phyloP scores from a whole-genome alignment of 2,329 filamentous ascomycete genomes.

The Exophiala bonariae region DNA sequence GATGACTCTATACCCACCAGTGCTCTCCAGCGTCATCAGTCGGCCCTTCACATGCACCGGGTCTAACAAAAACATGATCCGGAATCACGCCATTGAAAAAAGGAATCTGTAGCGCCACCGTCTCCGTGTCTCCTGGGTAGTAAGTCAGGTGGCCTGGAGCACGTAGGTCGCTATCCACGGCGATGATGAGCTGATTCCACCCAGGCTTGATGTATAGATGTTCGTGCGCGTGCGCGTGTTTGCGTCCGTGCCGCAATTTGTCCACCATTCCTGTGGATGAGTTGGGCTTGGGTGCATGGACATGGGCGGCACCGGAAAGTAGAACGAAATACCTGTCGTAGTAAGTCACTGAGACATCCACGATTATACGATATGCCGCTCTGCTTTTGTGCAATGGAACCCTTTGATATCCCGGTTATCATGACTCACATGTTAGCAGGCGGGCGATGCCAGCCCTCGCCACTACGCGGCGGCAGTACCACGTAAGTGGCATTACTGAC shows the following conservation, averaged over 20 bases:
- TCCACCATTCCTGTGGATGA: neutral
- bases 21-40: too few relatives aligned
- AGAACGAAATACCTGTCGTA: slow-evolving; percentile 10
- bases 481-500: slow-evolving; percentile 19
- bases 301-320: slow-evolving; percentile 10
- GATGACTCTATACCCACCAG: too few relatives aligned
- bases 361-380: too few relatives aligned
- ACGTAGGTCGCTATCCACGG: slow-evolving; percentile 25
- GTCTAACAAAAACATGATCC: too few relatives aligned
- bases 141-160: slow-evolving; percentile 30
- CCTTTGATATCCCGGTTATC: too few relatives aligned
- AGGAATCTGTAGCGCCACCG: slow-evolving; percentile 31
- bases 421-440: slow-evolving; percentile 17
- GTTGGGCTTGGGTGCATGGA: slow-evolving; percentile 1
- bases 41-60: too few relatives aligned
- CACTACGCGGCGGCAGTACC: slow-evolving; percentile 15
- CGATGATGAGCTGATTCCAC: slow-evolving; percentile 26
- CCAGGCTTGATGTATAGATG: slow-evolving; percentile 12
- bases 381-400: too few relatives aligned
- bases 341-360: too few relatives aligned
- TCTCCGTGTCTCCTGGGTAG: slow-evolving; percentile 28
- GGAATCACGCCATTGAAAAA: slow-evolving; percentile 10
- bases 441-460: slow-evolving; percentile 20
- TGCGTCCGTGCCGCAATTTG: neutral
- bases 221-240: neutral